A percentile compares a stretch with the other conserved stretches of the same genome.
Evolutionary conservation across 805 yeast species (phyloP).

Genomic region (Nakazawaea anatomiae): DNA sequence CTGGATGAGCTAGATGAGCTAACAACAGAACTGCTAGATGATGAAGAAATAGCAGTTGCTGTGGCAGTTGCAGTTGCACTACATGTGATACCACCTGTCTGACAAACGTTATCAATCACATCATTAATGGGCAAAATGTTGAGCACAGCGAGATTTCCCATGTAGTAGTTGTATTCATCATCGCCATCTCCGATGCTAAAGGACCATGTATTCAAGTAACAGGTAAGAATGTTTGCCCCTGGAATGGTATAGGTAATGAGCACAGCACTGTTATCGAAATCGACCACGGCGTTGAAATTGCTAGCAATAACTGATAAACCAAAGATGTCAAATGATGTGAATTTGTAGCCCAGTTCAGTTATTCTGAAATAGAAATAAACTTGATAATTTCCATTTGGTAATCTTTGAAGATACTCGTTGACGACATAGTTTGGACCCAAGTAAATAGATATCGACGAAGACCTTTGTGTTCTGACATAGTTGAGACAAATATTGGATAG

Average conservation of each 20-base stretch:
- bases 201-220: not conserved
- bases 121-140: not conserved
- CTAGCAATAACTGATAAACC: too few species aligned
- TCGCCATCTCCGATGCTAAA: not conserved
- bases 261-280: too few species aligned
- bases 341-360: not conserved
- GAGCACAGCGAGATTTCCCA: not conserved
- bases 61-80: not conserved
- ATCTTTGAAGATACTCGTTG: not conserved
- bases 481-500: not conserved
- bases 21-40: too few species aligned
- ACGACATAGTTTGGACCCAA: not conserved
- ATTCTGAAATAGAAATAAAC: not conserved
- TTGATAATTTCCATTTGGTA: not conserved
- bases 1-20: not conserved
- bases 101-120: not conserved
- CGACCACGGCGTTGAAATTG: too few species aligned
- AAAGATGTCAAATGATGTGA: not conserved
- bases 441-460: not conserved
- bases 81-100: not conserved
- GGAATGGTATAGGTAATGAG: too few species aligned
- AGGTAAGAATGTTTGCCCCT: too few species aligned
- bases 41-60: not conserved
- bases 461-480: not conserved
- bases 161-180: not conserved